These are phyloP conservation scores for Ascochyta fabae DNA, from an alignment of 2,329 filamentous ascomycete genomes.

Conservation along the genomic window DNA sequence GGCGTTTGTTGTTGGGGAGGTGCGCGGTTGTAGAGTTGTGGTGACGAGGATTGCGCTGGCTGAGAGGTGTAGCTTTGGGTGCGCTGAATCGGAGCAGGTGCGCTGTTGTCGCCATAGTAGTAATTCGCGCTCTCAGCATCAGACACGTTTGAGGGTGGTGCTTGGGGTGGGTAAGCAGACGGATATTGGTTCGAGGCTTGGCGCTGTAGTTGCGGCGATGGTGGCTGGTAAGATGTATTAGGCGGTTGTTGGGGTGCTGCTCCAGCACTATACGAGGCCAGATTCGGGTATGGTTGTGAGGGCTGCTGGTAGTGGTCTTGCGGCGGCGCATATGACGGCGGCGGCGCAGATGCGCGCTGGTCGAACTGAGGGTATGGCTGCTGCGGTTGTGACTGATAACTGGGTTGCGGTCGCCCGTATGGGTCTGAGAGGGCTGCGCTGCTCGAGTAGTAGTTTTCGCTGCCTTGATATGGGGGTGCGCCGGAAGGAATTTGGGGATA, in stretches of 20 bases:
- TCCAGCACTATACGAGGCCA: constrained; percentile 29
- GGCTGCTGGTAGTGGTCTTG: constrained; percentile 45
- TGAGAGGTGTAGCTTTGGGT: constrained; percentile 42
- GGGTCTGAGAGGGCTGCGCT: constrained; percentile 60
- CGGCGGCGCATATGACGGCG: constrained; percentile 38
- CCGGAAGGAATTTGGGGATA: constrained; percentile 70
- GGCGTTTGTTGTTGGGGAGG: constrained; percentile 35
- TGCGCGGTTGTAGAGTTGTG: constrained; percentile 40
- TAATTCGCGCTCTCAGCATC: constrained; percentile 44
- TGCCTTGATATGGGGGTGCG: constrained; percentile 54
- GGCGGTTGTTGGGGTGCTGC: constrained; percentile 33
- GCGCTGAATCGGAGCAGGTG: constrained; percentile 36
- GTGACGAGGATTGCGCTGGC: constrained; percentile 44
- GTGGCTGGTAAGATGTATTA: constrained; percentile 38
- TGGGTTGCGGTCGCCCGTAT: constrained; percentile 58
- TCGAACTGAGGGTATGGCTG: constrained; percentile 50
- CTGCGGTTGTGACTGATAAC: constrained; percentile 55
- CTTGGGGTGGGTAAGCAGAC: constrained; percentile 46
- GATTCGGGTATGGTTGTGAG: constrained; percentile 45
- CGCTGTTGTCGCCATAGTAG: constrained; percentile 42
- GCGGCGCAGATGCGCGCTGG: constrained; percentile 39
- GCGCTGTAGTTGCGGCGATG: constrained; percentile 48
- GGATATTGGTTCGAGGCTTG: constrained; percentile 43
- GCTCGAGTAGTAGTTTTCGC: constrained; percentile 83
- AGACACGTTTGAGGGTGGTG: constrained; percentile 39